phyloP scores from a whole-genome alignment of 768 basidiomycete genomes.

The Suillus bovinus region DNA sequence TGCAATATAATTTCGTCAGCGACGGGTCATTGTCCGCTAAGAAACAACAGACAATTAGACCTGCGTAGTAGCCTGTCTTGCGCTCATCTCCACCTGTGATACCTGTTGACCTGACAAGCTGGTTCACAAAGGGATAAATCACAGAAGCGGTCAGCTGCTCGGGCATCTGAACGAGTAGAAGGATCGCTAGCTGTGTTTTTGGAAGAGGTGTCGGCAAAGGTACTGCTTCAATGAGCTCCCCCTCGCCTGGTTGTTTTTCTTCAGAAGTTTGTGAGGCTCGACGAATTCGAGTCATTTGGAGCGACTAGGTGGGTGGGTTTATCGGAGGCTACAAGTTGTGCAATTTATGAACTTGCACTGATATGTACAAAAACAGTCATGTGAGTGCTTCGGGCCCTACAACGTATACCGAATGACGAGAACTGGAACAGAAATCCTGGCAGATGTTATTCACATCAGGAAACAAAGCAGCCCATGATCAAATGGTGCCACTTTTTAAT shows the following conservation, averaged over 20 bases:
- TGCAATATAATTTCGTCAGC: conserved; percentile 8
- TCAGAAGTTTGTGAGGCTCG: not conserved
- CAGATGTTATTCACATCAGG: not conserved
- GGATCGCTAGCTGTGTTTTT: conserved; percentile 39
- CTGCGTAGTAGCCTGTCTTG: conserved; percentile 50
- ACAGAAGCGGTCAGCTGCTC: conserved; percentile 46
- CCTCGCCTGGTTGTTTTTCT: not conserved
- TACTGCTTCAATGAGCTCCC: not conserved
- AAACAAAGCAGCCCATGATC: not conserved
- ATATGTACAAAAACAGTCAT: not conserved
- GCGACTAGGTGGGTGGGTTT: not conserved
- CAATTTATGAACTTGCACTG: not conserved
- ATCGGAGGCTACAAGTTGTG: not conserved
- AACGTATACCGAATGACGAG: not conserved
- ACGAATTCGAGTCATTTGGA: not conserved
- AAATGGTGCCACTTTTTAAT: not conserved
- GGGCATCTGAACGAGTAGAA: conserved; percentile 41
- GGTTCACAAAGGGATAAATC: conserved; percentile 48
- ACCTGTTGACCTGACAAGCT: conserved; percentile 46
- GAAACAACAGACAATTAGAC: conserved; percentile 38
- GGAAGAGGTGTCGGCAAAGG: conserved; percentile 37
- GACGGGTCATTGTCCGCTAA: no score
- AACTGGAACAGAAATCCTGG: not conserved
- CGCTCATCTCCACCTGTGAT: conserved; percentile 45
- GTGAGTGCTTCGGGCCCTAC: not conserved